Base-by-base conservation (phyloP, 192 early-diverging fungal species). In the Thamnidium elegans region DNA sequence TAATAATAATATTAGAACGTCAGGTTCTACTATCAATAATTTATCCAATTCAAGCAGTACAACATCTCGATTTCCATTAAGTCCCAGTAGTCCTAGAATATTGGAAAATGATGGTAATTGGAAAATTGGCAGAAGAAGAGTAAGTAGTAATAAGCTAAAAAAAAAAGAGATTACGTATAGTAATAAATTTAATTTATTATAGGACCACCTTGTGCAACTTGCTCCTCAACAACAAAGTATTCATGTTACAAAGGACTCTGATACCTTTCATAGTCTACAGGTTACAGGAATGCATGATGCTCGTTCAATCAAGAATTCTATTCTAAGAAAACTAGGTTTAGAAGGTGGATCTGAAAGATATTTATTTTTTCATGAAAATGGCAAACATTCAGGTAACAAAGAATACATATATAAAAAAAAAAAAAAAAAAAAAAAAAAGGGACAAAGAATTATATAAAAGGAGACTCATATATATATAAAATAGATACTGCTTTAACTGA, bases 241-340 rank as follows among this genome's bases (percentile, higher is more conserved):
- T 55, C 70, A 72, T 45, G 63, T 72, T 13, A 66, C 70, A 36
- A 51, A 44, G 17, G 63, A 72, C 47, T 58, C 55, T 10, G 70
- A 72, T n/a, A 64, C 59, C 1, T 72, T 64, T 42, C 65, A 53
- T 43, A 66, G 63, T 55, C 46, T 72, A 7, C 50, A 55, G 3
- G 70, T 72, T 36, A 66, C 70, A 10, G 70, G 55, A 6, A 65
- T 66, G 14, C 32, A 56, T 48, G 70, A 72, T 62, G 9, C 55
- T 21, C 30, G 45, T 9, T 20, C 44, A 17, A 62, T 72, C 48
- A 65, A 63, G 26, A 32, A 59, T 32, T 60, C 34, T 11, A 72
- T 72, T 20, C 50, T 72, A 10, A 59, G 50, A 42, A 65, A 67
- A 23, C 20, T 72, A 39, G 59, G 65, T 4, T 42, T 72, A 14